A percentile compares a stretch with the other conserved stretches of the same genome.
phyloP scores from a whole-genome alignment of 768 basidiomycete genomes.

The Boletus edulis region DNA sequence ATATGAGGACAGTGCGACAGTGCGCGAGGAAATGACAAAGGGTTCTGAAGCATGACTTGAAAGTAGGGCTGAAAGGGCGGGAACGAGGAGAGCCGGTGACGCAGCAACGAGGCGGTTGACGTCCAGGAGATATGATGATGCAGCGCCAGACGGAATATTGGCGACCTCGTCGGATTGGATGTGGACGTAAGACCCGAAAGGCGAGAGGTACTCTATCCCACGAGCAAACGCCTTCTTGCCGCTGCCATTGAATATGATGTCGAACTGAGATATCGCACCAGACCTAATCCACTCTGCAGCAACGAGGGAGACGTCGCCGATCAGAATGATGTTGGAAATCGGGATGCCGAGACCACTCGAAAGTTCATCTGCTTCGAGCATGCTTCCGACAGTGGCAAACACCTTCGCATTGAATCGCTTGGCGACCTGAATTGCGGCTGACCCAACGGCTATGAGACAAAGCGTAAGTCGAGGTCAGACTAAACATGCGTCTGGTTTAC shows the following conservation, averaged over 20 bases:
- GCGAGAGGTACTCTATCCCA: conserved; percentile 21
- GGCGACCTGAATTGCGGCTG: conserved; percentile 25
- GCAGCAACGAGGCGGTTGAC: conserved; percentile 19
- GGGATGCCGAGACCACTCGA: conserved; percentile 12
- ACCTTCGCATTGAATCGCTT: conserved; percentile 20
- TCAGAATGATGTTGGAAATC: conserved; percentile 5
- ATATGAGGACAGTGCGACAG: conserved; percentile 12
- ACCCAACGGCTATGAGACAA: conserved; percentile 18
- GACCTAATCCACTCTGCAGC: conserved; percentile 12
- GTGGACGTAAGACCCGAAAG: conserved; percentile 26
- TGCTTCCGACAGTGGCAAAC: conserved; percentile 20
- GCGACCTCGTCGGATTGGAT: conserved; percentile 13
- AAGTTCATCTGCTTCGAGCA: conserved; percentile 13
- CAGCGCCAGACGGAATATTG: conserved; percentile 18
- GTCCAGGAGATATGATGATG: conserved; percentile 19
- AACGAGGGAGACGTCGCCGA: conserved; percentile 12
- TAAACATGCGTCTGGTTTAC: conserved; percentile 1
- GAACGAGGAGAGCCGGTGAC: conserved; percentile 19
- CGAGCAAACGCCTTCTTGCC: conserved; percentile 13
- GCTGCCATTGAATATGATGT: conserved; percentile 25
- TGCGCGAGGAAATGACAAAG: conserved; percentile 9
- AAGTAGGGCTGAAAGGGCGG: conserved; percentile 18
- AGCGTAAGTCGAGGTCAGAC: background rate
- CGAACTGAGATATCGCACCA: conserved; percentile 15
- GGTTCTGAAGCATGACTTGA: conserved; percentile 16